phyloP scores from a whole-genome alignment of 371 early-diverging fungal species.

The Mortierella sp. region DNA sequence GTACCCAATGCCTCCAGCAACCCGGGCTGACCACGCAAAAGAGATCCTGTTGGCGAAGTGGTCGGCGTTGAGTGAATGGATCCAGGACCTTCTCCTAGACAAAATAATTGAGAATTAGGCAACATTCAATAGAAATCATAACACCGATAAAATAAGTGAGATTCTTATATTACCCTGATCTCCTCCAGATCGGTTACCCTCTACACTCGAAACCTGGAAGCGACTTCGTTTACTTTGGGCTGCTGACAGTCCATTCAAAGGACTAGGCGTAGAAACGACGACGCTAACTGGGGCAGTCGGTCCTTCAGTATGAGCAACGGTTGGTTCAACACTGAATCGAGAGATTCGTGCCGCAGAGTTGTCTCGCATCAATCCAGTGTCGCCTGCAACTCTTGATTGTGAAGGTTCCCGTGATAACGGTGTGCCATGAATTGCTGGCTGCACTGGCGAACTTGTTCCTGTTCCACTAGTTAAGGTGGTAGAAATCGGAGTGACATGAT shows the following conservation, averaged over 20 bases:
- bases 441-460: conserved; percentile 16
- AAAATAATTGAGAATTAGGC: background rate
- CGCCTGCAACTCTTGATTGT: conserved; percentile 22
- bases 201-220: conserved; percentile 51
- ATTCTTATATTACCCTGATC: conserved; percentile 1
- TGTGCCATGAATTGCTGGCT: conserved; percentile 5
- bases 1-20: conserved; percentile 24
- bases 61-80: conserved; percentile 30
- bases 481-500: conserved; percentile 1
- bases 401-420: conserved; percentile 23
- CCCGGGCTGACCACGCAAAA: conserved; percentile 35
- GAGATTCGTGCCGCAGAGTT: conserved; percentile 31
- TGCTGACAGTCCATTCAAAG: background rate
- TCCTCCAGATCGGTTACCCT: conserved; percentile 17
- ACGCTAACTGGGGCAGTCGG: background rate
- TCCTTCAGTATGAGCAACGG: background rate
- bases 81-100: conserved; percentile 16
- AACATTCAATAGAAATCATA: background rate
- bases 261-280: conserved; percentile 6
- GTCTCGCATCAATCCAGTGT: conserved; percentile 27
- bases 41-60: conserved; percentile 44
- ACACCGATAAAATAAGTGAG: background rate
- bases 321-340: conserved; percentile 43
- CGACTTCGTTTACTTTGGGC: conserved; percentile 44
- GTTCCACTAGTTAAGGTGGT: conserved; percentile 11